Percentiles rank a stretch among this genome's conserved stretches.
phyloP scores from a whole-genome alignment of 768 basidiomycete species.

The Termitomyces eurrhizus region DNA sequence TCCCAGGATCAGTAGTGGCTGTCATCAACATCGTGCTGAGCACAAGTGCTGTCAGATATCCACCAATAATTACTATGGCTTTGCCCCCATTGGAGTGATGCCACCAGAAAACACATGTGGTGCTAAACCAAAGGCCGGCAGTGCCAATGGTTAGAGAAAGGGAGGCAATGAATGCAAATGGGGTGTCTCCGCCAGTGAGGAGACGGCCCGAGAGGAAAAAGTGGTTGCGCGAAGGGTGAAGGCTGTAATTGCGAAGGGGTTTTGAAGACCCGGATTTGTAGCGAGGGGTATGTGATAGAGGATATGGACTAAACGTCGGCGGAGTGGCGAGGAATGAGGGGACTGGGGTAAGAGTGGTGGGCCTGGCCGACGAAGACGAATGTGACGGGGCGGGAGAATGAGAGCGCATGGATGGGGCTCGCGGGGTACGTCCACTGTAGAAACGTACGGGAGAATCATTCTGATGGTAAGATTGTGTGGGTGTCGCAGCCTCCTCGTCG shows the following conservation, averaged over 20 bases:
- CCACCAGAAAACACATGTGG: constrained; percentile 92
- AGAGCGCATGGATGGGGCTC: constrained; percentile 26
- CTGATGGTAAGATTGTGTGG: constrained; percentile 10
- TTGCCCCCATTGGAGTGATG: constrained; percentile 40
- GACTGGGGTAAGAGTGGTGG: constrained; percentile 5
- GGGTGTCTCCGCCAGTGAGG: constrained; percentile 83
- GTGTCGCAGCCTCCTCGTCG: constrained; percentile 11
- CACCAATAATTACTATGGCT: constrained; percentile 47
- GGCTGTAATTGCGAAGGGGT: constrained; percentile 51
- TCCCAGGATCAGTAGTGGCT: constrained; percentile 81
- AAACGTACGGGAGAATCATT: constrained; percentile 25
- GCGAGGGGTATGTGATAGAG: constrained; percentile 34
- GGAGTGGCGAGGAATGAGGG: constrained; percentile 20
- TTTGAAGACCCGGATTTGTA: constrained; percentile 34
- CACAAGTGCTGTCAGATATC: constrained; percentile 55
- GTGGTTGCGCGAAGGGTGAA: constrained; percentile 68
- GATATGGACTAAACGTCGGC: constrained; percentile 18
- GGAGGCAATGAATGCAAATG: constrained; percentile 73
- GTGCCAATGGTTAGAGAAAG: constrained; percentile 61
- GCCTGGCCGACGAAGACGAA: constrained; percentile 13
- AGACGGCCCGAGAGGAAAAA: constrained; percentile 73
- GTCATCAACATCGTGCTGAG: constrained; percentile 76
- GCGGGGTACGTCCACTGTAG: constrained; percentile 8
- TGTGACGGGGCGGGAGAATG: constrained; percentile 22
- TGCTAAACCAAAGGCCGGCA: constrained; percentile 81